Base-by-base conservation (phyloP, 73 alveolate genomes). In the Symbiodinium natans region DNA sequence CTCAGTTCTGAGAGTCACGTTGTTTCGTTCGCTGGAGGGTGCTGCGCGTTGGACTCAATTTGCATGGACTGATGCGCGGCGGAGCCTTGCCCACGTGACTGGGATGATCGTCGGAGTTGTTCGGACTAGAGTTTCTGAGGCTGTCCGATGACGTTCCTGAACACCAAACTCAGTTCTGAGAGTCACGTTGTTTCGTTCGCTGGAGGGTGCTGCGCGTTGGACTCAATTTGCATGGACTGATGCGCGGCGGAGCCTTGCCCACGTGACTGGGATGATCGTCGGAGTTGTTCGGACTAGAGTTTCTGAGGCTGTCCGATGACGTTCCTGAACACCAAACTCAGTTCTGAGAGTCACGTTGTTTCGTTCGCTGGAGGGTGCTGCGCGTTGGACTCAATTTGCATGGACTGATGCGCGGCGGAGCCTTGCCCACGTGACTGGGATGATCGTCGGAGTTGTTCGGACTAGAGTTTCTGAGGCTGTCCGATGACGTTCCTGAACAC, bases 271-370 rank as follows among this genome's bases (percentile, higher is more conserved):
- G 92, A 83, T 41, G 92, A 83, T 42, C 42, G 5, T 36, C 13
- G 7, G 93, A 84, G 93, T 84, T 84, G 93, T 84, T 84, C 93
- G 93, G 93, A 84, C 93, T 84, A 84, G 93, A 84, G 93, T 84
- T 84, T 84, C 93, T 59, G 93, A 84, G 93, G 48, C 80, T 46
- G 31, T 43, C 77, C 93, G 39, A 46, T 84, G 93, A 84, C 93
- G 93, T 39, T 54, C 42, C n/a, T 11, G 52, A 42, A 43, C 73
- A 41, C 6, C 92, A 82, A 59, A 41, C 92, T 21, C 42, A 40
- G 42, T 71, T 41, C n/a, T n/a, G n/a, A n/a, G n/a, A 15, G 27
- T 15, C 63, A 25, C 27, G 13, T 5, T 17, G 19, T 25, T 17
- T 48, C n/a, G n/a, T n/a, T n/a, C n/a, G n/a, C n/a, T n/a, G n/a